These are phyloP conservation scores for Penicillium sp. DNA, from an alignment of 2,329 filamentous ascomycete genomes.

Conservation along the genomic window DNA sequence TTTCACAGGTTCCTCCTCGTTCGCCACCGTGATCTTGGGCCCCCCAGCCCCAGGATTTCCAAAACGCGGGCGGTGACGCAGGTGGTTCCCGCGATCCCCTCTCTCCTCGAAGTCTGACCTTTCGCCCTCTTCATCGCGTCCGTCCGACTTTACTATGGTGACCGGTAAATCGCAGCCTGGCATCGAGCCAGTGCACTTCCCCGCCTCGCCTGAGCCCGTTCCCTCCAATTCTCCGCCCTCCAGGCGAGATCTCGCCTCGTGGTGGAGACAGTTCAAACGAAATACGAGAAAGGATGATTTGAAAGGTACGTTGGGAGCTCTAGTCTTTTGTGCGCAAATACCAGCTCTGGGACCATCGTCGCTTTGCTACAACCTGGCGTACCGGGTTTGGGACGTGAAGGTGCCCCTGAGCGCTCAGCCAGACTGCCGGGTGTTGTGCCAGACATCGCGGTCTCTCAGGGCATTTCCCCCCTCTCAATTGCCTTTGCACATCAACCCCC, in stretches of 20 bases:
- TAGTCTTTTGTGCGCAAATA: background rate
- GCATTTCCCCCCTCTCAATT: background rate
- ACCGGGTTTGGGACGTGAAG: background rate
- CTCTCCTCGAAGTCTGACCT: slow-evolving; percentile 2
- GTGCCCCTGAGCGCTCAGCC: background rate
- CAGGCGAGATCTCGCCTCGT: slow-evolving; percentile 85
- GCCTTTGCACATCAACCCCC: background rate
- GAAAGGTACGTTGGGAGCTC: slow-evolving; percentile 51
- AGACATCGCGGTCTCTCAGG: background rate
- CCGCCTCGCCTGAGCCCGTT: slow-evolving; percentile 46
- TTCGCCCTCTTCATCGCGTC: slow-evolving; percentile 1
- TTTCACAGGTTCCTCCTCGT: background rate
- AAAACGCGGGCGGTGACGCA: slow-evolving; percentile 34
- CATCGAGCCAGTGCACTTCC: slow-evolving; percentile 33
- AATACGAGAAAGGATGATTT: slow-evolving; percentile 61
- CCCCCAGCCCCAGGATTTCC: slow-evolving; percentile 32
- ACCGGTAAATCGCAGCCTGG: slow-evolving; percentile 38
- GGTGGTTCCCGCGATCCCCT: slow-evolving; percentile 20
- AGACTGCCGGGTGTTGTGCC: background rate
- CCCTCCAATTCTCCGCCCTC: slow-evolving; percentile 67
- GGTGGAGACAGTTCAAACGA: slow-evolving; percentile 96
- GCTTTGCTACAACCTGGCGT: background rate
- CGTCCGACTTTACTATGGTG: slow-evolving; percentile 29
- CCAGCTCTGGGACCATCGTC: background rate
- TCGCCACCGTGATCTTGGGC: slow-evolving; percentile 17